Evolutionary conservation across 2,329 filamentous ascomycete genomes (phyloP).

Genomic region (Ophiostoma montium): DNA sequence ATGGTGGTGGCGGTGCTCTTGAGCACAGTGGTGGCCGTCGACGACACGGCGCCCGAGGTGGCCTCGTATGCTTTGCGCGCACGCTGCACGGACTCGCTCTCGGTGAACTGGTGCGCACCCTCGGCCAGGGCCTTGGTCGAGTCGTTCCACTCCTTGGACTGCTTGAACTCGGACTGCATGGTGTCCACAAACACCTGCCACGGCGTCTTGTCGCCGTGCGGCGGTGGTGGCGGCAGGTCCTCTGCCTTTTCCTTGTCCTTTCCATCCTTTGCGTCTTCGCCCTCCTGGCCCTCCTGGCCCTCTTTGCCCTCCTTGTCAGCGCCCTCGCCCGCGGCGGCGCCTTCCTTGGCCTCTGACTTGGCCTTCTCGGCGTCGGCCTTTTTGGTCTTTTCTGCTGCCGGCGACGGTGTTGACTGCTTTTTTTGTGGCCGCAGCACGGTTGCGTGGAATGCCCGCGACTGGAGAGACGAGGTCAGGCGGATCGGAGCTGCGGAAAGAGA

Average conservation of each 20-base stretch:
- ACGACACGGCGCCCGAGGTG: conserved; percentile 69
- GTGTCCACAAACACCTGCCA: conserved; percentile 99
- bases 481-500: conserved; percentile 27
- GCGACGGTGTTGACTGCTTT: conserved; percentile 13
- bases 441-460: conserved; percentile 25
- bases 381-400: conserved; percentile 11
- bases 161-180: conserved; percentile 85
- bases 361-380: conserved; percentile 28
- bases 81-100: conserved; percentile 79
- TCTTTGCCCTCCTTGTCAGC: conserved; percentile 16
- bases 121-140: conserved; percentile 89
- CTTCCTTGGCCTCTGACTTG: conserved; percentile 29
- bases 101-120: conserved; percentile 77
- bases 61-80: conserved; percentile 78
- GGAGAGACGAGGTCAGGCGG: conserved; percentile 16
- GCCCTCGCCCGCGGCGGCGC: conserved; percentile 11
- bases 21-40: conserved; percentile 63
- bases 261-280: conserved; percentile 29
- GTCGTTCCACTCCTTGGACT: conserved; percentile 98
- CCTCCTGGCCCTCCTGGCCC: conserved; percentile 19
- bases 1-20: conserved; percentile 77
- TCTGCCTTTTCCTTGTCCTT: conserved; percentile 36
- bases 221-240: conserved; percentile 72
- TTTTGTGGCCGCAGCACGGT: conserved; percentile 13
- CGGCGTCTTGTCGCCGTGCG: conserved; percentile 93